phyloP scores from a whole-genome alignment of 2,329 filamentous ascomycete genomes.

The Apiospora koreana region DNA sequence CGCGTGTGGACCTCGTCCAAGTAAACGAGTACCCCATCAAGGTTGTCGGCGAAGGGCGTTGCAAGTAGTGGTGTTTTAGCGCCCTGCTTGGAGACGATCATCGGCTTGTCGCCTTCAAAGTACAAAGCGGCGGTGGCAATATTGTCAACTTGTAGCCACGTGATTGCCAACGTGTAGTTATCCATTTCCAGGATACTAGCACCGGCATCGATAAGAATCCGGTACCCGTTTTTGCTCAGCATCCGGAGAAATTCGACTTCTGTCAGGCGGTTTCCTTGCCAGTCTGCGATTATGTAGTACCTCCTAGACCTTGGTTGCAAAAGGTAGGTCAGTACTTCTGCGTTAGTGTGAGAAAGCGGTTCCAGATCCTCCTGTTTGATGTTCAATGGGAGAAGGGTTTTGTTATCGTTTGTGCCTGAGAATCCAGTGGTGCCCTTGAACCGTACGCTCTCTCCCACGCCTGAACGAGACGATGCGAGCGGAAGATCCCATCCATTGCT shows the following conservation, averaged over 20 bases:
- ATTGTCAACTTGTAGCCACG: slow-evolving; percentile 51
- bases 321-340: slow-evolving; percentile 58
- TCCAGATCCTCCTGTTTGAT: slow-evolving; percentile 63
- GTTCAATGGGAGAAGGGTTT: slow-evolving; percentile 58
- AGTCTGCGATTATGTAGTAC: slow-evolving; percentile 41
- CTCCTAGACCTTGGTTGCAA: slow-evolving; percentile 20
- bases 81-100: slow-evolving; percentile 41
- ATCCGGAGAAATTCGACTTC: slow-evolving; percentile 46
- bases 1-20: slow-evolving; percentile 58
- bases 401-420: slow-evolving; percentile 70
- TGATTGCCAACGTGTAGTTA: slow-evolving; percentile 49
- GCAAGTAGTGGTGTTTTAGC: slow-evolving; percentile 47
- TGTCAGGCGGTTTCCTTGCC: slow-evolving; percentile 37
- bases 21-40: slow-evolving; percentile 56
- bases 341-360: slow-evolving; percentile 59
- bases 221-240: slow-evolving; percentile 40
- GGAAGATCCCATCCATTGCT: slow-evolving; percentile 70
- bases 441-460: neutral
- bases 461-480: slow-evolving; percentile 32
- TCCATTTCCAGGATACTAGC: slow-evolving; percentile 64
- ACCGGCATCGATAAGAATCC: slow-evolving; percentile 64
- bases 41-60: slow-evolving; percentile 55
- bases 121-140: slow-evolving; percentile 53
- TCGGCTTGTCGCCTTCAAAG: slow-evolving; percentile 51
- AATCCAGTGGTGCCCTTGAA: slow-evolving; percentile 56